Conservation (phyloP, 768 basidiomycete species). For the Phlegmacium glaucopus region DNA sequence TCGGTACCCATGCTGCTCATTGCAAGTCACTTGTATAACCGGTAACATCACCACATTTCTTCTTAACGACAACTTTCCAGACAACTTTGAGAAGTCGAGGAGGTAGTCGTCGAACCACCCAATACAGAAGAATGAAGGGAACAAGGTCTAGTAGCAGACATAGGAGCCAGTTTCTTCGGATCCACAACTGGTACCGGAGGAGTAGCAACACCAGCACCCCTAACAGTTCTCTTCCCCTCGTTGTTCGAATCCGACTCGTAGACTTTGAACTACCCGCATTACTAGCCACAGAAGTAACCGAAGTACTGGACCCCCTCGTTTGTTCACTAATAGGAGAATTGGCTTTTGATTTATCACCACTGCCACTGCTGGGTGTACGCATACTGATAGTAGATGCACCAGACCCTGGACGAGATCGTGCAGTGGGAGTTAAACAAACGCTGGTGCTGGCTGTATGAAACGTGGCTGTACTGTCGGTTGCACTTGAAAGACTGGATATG, state of each 20-base stretch:
- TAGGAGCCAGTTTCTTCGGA: constrained; percentile 25
- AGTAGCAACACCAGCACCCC: not conserved
- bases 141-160: constrained; percentile 19
- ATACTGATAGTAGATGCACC: constrained; percentile 26
- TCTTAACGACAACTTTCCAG: constrained; percentile 11
- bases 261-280: constrained; percentile 19
- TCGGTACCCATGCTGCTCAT: constrained; percentile 19
- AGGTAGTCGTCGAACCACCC: not conserved
- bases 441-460: constrained; percentile 39
- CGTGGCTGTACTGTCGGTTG: constrained; percentile 18
- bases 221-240: constrained; percentile 20
- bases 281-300: constrained; percentile 23
- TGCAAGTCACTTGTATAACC: too few species aligned
- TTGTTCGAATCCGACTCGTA: constrained; percentile 14
- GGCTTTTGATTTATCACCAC: constrained; percentile 6
- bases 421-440: constrained; percentile 14
- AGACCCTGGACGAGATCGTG: constrained; percentile 30
- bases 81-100: constrained; percentile 14
- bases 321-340: constrained; percentile 18
- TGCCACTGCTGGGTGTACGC: constrained; percentile 8
- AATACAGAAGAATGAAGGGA: constrained; percentile 8
- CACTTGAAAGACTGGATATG: constrained; percentile 20
- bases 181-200: constrained; percentile 27
- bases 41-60: constrained; percentile 3
- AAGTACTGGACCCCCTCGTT: constrained; percentile 22